Base-by-base conservation (phyloP, 352 stramenopile species). In the Pythium aquatile region DNA sequence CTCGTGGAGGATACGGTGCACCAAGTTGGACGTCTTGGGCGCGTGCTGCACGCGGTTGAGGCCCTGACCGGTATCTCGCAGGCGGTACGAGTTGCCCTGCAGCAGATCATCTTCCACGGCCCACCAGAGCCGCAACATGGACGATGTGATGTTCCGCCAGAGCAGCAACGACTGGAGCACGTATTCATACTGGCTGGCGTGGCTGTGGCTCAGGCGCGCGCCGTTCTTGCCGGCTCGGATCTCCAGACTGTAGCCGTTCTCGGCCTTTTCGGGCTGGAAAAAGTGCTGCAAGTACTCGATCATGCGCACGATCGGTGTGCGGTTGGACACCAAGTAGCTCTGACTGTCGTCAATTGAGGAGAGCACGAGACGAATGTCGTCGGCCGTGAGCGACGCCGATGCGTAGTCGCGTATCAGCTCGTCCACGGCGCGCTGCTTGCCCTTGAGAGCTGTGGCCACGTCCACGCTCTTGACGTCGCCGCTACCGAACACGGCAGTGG, bases 301-400 rank as follows among this genome's bases (percentile, higher is more conserved):
- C 77, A 97, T 97, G 44, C 94, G 93, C 65, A 98, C 93, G 62
- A 98, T 98, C 44, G 96, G 96, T 58, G 98, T 90, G n/a, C 96
- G 91, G 70, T 99, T 97, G 56, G 93, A 98, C 70, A 98, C 98
- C 49, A 99, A 71, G 72, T 98, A 97, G 48, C 94, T 98, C 69
- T 98, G 96, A 76, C 98, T 98, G 78, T 98, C 96, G 39, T 90
- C 91, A 61, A 98, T 98, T 35, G 88, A 97, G 75, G 98, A 98
- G 9, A 99, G 78, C 64, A 94, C 98, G 47, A 96, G 88, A 68
- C 98, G 87, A 49, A 99, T 96, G 26, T 85, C 81, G 47, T 98
- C 93, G n/a, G 61, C 88, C 93, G 70, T 98, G 79, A 65, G 48
- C 28, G 58, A 65, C 5, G 58, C 58, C 28, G 58, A 65, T 3